A percentile compares a stretch with the other conserved stretches of the same genome.
Evolutionary conservation across 179 eudicot genomes (phyloP).

Genomic region (Corrigiola litoralis): DNA sequence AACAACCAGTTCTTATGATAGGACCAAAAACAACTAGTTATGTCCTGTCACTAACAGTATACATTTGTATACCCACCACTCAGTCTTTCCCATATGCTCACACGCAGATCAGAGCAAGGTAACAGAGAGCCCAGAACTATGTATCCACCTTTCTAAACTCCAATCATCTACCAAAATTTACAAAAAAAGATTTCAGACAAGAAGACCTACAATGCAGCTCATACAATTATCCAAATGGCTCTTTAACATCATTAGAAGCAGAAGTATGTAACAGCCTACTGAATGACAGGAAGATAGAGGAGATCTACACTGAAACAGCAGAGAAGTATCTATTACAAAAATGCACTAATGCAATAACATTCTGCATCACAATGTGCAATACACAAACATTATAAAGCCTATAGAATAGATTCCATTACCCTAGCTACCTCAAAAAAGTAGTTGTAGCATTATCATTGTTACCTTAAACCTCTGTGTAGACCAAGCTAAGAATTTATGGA

Average conservation of each 20-base stretch:
- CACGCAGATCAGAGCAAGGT: not conserved
- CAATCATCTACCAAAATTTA: not conserved
- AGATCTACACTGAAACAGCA: too few species aligned
- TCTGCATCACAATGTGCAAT: not conserved
- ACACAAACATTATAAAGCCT: not conserved
- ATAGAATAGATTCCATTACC: not conserved
- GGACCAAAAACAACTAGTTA: not conserved
- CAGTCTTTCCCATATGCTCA: not conserved
- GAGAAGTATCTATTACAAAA: too few species aligned
- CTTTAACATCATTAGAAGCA: too few species aligned
- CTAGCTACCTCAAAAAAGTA: not conserved
- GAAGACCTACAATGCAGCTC: not conserved
- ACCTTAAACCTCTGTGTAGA: constrained; percentile 6
- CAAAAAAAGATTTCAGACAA: not conserved
- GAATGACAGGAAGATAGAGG: too few species aligned
- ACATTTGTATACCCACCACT: not conserved
- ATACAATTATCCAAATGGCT: not conserved
- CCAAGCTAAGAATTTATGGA: constrained; percentile 5
- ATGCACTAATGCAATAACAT: too few species aligned
- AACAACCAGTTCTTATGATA: not conserved
- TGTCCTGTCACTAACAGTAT: not conserved
- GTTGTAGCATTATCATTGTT: not conserved
- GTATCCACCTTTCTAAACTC: not conserved
- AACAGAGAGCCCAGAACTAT: not conserved
- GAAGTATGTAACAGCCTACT: too few species aligned